Evolutionary conservation across 2,329 filamentous ascomycete genomes (phyloP).

Genomic region (Xylariales sp.): DNA sequence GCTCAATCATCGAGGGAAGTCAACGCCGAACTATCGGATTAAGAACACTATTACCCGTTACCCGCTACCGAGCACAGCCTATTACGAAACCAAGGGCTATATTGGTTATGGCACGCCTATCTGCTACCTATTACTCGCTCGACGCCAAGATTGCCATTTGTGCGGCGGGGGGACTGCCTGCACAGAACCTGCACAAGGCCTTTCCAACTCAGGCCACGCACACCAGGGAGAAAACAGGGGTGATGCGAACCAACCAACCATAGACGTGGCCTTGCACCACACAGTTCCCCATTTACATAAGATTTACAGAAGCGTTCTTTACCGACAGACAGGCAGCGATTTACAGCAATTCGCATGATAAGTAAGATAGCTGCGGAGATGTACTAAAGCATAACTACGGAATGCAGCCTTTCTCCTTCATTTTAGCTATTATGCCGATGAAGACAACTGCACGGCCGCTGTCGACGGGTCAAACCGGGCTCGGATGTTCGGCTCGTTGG

Average conservation of each 20-base stretch:
- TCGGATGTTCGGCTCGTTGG: background rate
- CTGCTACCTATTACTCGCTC: background rate
- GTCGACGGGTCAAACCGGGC: slow-evolving; percentile 3
- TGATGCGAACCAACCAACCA: slow-evolving; percentile 17
- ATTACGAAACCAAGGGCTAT: background rate
- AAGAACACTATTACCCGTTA: background rate
- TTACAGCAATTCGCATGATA: slow-evolving; percentile 25
- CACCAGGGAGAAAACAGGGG: background rate
- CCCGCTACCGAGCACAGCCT: background rate
- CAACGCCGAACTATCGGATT: background rate
- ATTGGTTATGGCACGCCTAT: background rate
- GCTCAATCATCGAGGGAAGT: background rate
- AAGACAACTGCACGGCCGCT: background rate
- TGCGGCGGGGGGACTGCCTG: slow-evolving; percentile 1
- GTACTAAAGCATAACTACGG: background rate
- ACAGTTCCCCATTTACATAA: background rate
- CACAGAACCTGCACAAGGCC: slow-evolving; percentile 8
- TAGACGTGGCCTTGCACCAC: background rate
- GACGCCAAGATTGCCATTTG: background rate
- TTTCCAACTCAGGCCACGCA: slow-evolving; percentile 14
- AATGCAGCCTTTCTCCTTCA: background rate
- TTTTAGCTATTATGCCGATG: background rate
- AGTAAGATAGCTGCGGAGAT: background rate
- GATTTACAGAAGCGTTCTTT: background rate
- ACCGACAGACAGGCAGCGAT: background rate